Evolutionary conservation across 2,329 filamentous ascomycete species (phyloP).

Genomic region (Magnaporthiopsis incrustans): DNA sequence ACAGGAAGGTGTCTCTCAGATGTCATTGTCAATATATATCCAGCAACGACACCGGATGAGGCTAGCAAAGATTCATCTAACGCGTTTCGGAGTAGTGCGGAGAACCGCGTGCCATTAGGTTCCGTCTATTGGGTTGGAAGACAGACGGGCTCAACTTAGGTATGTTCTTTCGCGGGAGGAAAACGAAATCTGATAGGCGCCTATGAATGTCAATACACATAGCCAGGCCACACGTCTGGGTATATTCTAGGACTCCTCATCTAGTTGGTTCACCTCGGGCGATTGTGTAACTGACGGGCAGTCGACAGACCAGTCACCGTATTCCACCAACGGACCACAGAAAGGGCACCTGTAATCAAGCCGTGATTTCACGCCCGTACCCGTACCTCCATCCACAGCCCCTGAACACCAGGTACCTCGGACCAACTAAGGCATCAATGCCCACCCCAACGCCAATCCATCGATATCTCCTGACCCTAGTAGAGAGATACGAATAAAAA

Average conservation of each 20-base stretch:
- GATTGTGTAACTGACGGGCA: neutral
- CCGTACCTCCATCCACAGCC: neutral
- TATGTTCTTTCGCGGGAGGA: too few relatives aligned
- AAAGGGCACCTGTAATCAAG: neutral
- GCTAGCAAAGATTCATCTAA: too few relatives aligned
- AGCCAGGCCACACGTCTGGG: too few relatives aligned
- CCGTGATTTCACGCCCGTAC: neutral
- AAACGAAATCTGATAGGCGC: too few relatives aligned
- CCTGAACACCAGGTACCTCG: neutral
- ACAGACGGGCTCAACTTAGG: neutral
- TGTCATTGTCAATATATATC: too few relatives aligned
- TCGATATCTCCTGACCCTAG: neutral
- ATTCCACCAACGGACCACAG: too few relatives aligned
- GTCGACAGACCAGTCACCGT: neutral
- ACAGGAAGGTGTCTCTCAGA: neutral
- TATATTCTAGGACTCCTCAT: too few relatives aligned
- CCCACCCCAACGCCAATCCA: neutral
- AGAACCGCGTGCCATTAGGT: neutral
- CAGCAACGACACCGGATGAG: too few relatives aligned
- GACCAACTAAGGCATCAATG: neutral
- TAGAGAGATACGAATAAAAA: neutral
- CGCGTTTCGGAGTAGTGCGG: too few relatives aligned
- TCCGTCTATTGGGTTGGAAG: neutral
- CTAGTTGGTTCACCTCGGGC: too few relatives aligned
- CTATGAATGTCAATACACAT: too few relatives aligned